These are phyloP conservation scores for Malus sieversii DNA, from an alignment of 306 rosid genomes.

Conservation along the genomic window DNA sequence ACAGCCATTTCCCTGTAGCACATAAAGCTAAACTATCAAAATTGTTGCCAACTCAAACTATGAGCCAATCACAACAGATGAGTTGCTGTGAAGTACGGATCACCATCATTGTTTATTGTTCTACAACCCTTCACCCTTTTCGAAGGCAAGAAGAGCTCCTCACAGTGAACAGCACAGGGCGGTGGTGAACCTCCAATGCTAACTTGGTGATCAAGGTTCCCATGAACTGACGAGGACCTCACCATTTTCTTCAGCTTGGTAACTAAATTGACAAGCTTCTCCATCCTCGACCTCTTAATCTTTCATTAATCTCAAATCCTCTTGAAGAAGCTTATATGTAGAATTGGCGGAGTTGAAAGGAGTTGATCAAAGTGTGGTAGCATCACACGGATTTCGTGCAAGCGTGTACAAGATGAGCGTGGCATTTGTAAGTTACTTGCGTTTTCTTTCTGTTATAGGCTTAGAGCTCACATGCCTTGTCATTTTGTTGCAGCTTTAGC, in stretches of 20 bases:
- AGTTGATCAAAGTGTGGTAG: too few relatives aligned
- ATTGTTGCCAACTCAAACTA: too few relatives aligned
- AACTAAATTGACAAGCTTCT: conserved; percentile 14
- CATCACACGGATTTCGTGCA: too few relatives aligned
- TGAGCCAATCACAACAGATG: too few relatives aligned
- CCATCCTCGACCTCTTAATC: not conserved
- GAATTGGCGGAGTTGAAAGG: too few relatives aligned
- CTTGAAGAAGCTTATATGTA: not conserved
- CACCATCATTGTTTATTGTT: not conserved
- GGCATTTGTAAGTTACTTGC: too few relatives aligned
- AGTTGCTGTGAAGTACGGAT: conserved; percentile 17
- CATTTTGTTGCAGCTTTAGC: too few relatives aligned
- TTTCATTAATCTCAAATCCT: not conserved
- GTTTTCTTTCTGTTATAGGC: too few relatives aligned
- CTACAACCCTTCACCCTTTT: not conserved
- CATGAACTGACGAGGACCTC: not conserved
- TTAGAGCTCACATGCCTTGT: too few relatives aligned
- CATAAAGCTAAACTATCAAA: too few relatives aligned
- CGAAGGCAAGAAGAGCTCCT: conserved; percentile 26
- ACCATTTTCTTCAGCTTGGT: conserved; percentile 23
- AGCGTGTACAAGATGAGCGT: too few relatives aligned
- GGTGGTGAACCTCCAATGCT: not conserved
- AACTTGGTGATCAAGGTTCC: not conserved
- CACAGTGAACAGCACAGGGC: conserved; percentile 15
- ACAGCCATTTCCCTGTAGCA: too few relatives aligned